Conservation (phyloP, 176 grass and related monocot species). For the Guadua angustifolia region DNA sequence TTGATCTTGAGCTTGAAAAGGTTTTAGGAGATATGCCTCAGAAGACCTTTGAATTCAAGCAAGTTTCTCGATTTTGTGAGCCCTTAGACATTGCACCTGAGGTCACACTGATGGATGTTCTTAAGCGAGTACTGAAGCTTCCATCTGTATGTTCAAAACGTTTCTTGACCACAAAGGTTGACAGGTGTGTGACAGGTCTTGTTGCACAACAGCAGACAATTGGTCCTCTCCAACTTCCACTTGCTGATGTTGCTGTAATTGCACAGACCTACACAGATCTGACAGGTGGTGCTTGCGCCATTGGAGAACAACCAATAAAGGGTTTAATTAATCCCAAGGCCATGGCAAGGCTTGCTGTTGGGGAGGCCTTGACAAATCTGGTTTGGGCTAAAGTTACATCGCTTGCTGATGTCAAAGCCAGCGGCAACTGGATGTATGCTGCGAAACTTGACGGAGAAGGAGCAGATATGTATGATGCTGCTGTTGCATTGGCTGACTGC, state of each 20-base stretch:
- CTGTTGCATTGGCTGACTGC: constrained; percentile 69
- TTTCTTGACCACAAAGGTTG: constrained; percentile 92
- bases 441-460: constrained; percentile 88
- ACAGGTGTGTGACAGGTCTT: constrained; percentile 90
- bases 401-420: constrained; percentile 77
- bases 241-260: constrained; percentile 81
- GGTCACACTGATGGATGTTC: constrained; percentile 70
- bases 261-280: constrained; percentile 72
- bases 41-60: constrained; percentile 77
- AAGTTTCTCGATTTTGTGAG: constrained; percentile 51
- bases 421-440: constrained; percentile 90
- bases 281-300: constrained; percentile 75
- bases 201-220: constrained; percentile 90
- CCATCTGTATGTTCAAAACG: constrained; percentile 81
- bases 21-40: constrained; percentile 95
- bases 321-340: constrained; percentile 72
- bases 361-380: constrained; percentile 87
- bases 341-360: constrained; percentile 77
- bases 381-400: constrained; percentile 84
- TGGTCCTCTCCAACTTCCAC: constrained; percentile 44
- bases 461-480: constrained; percentile 85
- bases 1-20: constrained; percentile 92
- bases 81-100: constrained; percentile 76
- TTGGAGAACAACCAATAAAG: constrained; percentile 81
- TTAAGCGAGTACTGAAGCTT: constrained; percentile 71